Evolutionary conservation across 768 basidiomycete species (phyloP), one percentile per base, ranked within the genome.

Genomic region (Ramaria rubella): DNA sequence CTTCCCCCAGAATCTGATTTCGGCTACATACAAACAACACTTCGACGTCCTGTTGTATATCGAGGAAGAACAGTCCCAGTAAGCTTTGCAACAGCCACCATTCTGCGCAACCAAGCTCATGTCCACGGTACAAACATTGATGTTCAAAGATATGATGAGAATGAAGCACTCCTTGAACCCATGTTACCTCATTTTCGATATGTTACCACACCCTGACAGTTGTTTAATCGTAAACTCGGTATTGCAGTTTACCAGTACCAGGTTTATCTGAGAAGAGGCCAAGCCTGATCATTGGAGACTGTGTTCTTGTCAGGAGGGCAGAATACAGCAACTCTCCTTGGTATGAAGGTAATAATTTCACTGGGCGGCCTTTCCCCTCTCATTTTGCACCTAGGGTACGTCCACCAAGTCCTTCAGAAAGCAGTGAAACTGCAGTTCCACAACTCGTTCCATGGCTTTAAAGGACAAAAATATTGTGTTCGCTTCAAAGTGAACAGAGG

Each of bases 191-290:
- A 30, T 15, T 66, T 62, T 52, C 55, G 33, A 62, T 66, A 61
- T 59, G 50, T 34, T 59, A 5, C 59, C 58, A 5, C 40, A 40
- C 24, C 34, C 57, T 57, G 8, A 14, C 19, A 30, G 48, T n/a
- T n/a, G n/a, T n/a, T n/a, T n/a, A n/a, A n/a, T n/a, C n/a, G n/a
- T n/a, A n/a, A n/a, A n/a, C n/a, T n/a, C n/a, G n/a, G n/a, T n/a
- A n/a, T 30, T 44, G 19, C 50, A 78, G 77, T 52, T 65, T 79
- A 23, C 58, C 63, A 29, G 75, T 79, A 23, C 75, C 78, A 14
- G 81, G 81, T 1, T 65, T 84, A 6, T 79, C 81, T 1, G 81
- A 83, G 61, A 82, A 81, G 55, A 71, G 81, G 1, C 79, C 81
- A 0, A 78, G 78, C 57, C 76, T 83, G 15, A 72, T 83, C 4